Base-by-base conservation (phyloP, 768 basidiomycete genomes). In the Austroboletus eburneus region DNA sequence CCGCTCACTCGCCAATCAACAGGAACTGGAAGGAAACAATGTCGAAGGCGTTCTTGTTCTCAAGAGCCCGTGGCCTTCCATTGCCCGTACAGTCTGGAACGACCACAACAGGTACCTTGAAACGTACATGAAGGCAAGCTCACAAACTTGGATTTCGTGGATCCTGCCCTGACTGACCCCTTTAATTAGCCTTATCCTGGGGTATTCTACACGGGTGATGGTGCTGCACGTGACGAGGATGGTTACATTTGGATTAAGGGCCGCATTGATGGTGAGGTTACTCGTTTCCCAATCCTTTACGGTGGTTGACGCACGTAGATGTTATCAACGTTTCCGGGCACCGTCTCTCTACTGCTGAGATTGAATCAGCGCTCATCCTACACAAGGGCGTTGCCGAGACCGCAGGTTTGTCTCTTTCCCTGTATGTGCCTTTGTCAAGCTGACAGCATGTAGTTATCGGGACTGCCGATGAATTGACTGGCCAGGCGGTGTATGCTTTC, bases 171-270 rank as follows among this genome's bases (percentile, higher is more conserved):
- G 62, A 53, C 5, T 17, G 40, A 13, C 21, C 2, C 18, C 33
- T 23, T 37, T 32, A 21, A 39, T 14, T 3, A 78, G 72, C 87
- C 88, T 21, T 94, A 94, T 71, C 88, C 90, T 6, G 94, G 94
- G 7, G 72, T 76, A 64, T 98, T 91, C 77, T 96, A 87, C 70
- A 98, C 95, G n/a, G 96, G 96, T 20, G 95, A 99, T 58, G 96
- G 95, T 36, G 95, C 94, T 23, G 86, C 87, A 13, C 80, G 95
- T 18, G 96, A 98, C 62, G 82, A 86, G 55, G 83, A 98, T 57
- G 96, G 95, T 2, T 98, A 99, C 71, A 88, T 95, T 64, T 98
- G 96, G 95, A 97, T 99, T 69, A 92, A 92, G 68, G 96, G 95
- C 42, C 83, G 96, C 55, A 81, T 98, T 41, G 96, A 99, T 67